Evolutionary conservation across 2,329 filamentous ascomycete species (phyloP).

Genomic region (Penicillium psychrosexuale): DNA sequence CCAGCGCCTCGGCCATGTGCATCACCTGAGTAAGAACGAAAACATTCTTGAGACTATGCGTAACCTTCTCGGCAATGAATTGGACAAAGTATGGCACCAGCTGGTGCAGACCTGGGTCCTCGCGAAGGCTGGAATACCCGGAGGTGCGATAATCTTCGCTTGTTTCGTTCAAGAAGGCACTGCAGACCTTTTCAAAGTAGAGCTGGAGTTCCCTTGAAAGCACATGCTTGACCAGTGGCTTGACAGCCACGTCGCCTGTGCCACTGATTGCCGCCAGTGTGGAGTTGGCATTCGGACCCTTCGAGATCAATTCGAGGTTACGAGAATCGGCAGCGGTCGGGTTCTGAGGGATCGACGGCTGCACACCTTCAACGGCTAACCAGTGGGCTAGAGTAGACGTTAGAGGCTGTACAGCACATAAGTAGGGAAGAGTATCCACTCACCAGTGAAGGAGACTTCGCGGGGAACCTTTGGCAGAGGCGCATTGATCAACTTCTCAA

Average conservation of each 20-base stretch:
- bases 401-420: slow-evolving; percentile 6
- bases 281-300: slow-evolving; percentile 83
- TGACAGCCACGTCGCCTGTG: slow-evolving; percentile 77
- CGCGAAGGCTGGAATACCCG: slow-evolving; percentile 77
- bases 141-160: slow-evolving; percentile 84
- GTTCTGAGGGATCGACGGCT: slow-evolving; percentile 94
- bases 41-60: slow-evolving; percentile 84
- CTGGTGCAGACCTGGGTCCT: slow-evolving; percentile 91
- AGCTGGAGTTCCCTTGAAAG: slow-evolving; percentile 93
- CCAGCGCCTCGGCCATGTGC: slow-evolving; percentile 78
- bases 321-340: slow-evolving; percentile 81
- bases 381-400: slow-evolving; percentile 68
- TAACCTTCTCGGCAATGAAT: slow-evolving; percentile 93
- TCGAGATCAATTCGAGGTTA: slow-evolving; percentile 80
- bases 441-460: slow-evolving; percentile 88
- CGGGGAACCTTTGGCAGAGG: slow-evolving; percentile 90
- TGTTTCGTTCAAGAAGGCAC: slow-evolving; percentile 80
- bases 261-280: slow-evolving; percentile 79
- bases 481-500: slow-evolving; percentile 97
- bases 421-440: slow-evolving; percentile 20
- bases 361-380: slow-evolving; percentile 95
- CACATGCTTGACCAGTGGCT: slow-evolving; percentile 91
- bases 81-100: slow-evolving; percentile 95
- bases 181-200: slow-evolving; percentile 94
- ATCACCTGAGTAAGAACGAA: slow-evolving; percentile 91